Percentiles rank a stretch among this genome's conserved stretches.
Evolutionary conservation across 2,329 filamentous ascomycete genomes (phyloP).

Genomic region (Stachybotrys elegans): DNA sequence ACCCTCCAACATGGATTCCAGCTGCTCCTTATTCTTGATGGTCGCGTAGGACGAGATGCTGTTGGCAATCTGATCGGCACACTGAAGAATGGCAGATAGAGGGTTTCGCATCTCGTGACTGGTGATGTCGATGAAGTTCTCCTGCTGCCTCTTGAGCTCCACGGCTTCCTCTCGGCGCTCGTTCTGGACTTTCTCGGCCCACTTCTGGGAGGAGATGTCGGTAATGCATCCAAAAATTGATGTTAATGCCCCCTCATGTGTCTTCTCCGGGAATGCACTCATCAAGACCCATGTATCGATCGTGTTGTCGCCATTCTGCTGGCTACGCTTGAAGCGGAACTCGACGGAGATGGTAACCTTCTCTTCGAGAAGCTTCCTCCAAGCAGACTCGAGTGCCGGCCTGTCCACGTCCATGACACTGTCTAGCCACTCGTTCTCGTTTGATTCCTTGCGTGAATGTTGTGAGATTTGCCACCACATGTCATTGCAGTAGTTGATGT

Average conservation of each 20-base stretch:
- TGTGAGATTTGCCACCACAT: conserved; percentile 71
- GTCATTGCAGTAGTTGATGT: conserved; percentile 76
- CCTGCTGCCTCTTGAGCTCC: conserved; percentile 68
- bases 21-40: conserved; percentile 32
- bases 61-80: conserved; percentile 65
- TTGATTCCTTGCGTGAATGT: conserved; percentile 53
- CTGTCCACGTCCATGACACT: conserved; percentile 65
- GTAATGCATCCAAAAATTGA: conserved; percentile 77
- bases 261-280: conserved; percentile 69
- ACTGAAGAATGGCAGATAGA: conserved; percentile 69
- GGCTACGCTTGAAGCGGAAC: conserved; percentile 68
- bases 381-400: conserved; percentile 51
- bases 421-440: conserved; percentile 65
- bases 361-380: conserved; percentile 56
- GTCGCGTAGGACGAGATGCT: conserved; percentile 39
- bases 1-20: conserved; percentile 45
- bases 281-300: conserved; percentile 74
- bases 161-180: conserved; percentile 75
- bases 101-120: conserved; percentile 76
- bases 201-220: conserved; percentile 81
- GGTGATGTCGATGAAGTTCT: conserved; percentile 71
- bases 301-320: conserved; percentile 53
- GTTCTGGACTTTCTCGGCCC: conserved; percentile 75
- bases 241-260: conserved; percentile 59
- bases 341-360: conserved; percentile 64